Percentiles rank a stretch among this genome's conserved stretches.
These are phyloP conservation scores for Beauveria brongniartii DNA, from an alignment of 2,329 filamentous ascomycete species.

Conservation along the genomic window DNA sequence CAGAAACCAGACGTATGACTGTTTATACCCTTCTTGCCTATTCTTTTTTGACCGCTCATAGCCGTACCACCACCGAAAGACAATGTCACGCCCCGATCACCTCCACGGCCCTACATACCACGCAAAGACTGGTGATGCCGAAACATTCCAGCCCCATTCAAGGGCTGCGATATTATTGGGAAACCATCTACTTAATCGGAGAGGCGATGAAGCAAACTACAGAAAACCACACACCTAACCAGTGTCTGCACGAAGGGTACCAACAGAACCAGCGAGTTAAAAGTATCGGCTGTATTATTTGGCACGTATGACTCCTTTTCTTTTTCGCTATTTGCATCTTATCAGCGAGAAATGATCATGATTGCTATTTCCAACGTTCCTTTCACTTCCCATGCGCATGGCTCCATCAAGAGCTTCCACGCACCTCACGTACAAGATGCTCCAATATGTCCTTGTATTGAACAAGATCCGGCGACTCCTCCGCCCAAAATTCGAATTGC, in stretches of 20 bases:
- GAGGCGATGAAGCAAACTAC: background rate
- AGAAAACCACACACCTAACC: background rate
- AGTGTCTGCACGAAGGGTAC: background rate
- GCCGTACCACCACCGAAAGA: background rate
- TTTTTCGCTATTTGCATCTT: background rate
- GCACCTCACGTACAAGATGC: conserved; percentile 12
- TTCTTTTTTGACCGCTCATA: background rate
- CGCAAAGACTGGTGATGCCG: background rate
- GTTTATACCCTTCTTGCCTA: background rate
- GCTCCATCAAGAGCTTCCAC: conserved; percentile 7
- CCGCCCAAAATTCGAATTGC: conserved; percentile 17
- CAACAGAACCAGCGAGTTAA: background rate
- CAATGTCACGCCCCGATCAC: background rate
- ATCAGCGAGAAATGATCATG: background rate
- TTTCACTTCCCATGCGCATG: background rate
- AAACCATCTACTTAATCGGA: background rate
- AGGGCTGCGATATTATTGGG: background rate
- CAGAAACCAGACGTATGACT: background rate
- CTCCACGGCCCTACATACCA: background rate
- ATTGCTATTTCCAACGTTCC: background rate
- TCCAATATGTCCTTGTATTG: conserved; percentile 14
- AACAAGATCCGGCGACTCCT: conserved; percentile 14
- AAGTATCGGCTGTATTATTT: background rate
- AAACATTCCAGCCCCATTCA: background rate
- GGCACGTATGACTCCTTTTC: background rate